phyloP scores from a whole-genome alignment of 192 early-diverging fungal species.

The Phycomyces blakesleeanus region DNA sequence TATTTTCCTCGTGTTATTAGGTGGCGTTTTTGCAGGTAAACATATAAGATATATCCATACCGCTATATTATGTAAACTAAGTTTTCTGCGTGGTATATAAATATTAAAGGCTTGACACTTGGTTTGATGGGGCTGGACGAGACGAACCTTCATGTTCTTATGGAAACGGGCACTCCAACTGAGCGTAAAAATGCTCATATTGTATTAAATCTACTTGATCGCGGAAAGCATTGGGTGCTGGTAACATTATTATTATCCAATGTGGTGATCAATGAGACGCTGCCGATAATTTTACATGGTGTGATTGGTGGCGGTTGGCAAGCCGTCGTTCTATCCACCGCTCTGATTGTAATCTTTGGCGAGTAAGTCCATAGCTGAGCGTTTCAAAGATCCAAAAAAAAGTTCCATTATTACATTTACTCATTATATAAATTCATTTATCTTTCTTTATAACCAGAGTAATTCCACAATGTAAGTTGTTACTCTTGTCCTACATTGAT shows the following conservation, averaged over 20 bases:
- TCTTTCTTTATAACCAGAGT: slow-evolving; percentile 50
- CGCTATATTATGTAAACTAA: neutral
- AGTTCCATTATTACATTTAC: neutral
- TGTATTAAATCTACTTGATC: slow-evolving; percentile 40
- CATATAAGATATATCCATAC: too few species aligned
- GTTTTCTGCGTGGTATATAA: too few species aligned
- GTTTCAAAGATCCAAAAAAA: slow-evolving; percentile 1
- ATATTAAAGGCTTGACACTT: slow-evolving; percentile 29
- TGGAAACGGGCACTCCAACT: slow-evolving; percentile 65
- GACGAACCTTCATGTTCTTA: slow-evolving; percentile 79
- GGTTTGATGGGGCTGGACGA: slow-evolving; percentile 72
- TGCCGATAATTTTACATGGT: slow-evolving; percentile 82
- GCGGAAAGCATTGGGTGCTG: slow-evolving; percentile 82
- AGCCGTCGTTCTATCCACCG: slow-evolving; percentile 85
- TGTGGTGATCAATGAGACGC: slow-evolving; percentile 91
- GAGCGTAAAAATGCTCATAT: slow-evolving; percentile 72
- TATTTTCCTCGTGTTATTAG: slow-evolving; percentile 18
- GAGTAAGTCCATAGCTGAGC: slow-evolving; percentile 59
- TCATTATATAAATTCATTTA: neutral
- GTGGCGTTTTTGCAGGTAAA: slow-evolving; percentile 31
- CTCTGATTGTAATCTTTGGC: slow-evolving; percentile 91
- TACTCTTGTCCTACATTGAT: neutral
- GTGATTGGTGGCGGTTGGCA: slow-evolving; percentile 73
- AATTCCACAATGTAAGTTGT: slow-evolving; percentile 66
- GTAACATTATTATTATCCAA: slow-evolving; percentile 91